phyloP scores from a whole-genome alignment of 2,329 filamentous ascomycete species.

The Fusarium annulatum region DNA sequence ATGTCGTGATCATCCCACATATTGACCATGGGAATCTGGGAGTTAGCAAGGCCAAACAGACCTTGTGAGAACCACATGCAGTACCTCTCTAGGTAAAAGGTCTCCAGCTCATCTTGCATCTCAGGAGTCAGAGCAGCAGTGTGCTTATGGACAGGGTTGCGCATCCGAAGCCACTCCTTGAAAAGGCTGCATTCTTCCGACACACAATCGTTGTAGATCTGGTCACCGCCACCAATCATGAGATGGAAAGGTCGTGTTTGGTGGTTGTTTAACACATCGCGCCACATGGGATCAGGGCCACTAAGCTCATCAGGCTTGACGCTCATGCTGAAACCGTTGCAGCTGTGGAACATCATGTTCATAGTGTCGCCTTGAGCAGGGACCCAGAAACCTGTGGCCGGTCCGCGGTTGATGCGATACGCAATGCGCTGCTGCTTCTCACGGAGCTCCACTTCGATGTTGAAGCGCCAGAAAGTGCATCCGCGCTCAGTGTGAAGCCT shows the following conservation, averaged over 20 bases:
- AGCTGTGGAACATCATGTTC: conserved; percentile 99
- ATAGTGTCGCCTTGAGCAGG: conserved; percentile 85
- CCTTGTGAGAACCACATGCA: conserved; percentile 97
- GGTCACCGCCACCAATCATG: conserved; percentile 97
- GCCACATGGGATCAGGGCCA: conserved; percentile 96
- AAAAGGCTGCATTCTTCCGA: conserved; percentile 81
- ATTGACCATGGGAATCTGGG: conserved; percentile 98
- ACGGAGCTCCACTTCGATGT: conserved; percentile 88
- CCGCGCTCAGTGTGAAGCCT: conserved; percentile 87
- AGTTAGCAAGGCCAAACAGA: conserved; percentile 89
- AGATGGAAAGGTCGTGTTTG: conserved; percentile 95
- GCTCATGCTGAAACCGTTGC: conserved; percentile 91
- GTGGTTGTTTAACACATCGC: conserved; percentile 92
- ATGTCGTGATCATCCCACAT: conserved; percentile 97
- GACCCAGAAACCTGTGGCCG: conserved; percentile 93
- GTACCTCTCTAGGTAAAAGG: conserved; percentile 89
- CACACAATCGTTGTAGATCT: conserved; percentile 93
- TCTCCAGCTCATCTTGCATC: conserved; percentile 89
- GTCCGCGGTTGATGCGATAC: conserved; percentile 94
- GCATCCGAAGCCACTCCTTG: conserved; percentile 84
- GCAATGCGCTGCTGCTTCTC: conserved; percentile 85
- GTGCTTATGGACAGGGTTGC: conserved; percentile 83
- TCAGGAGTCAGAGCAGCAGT: conserved; percentile 79
- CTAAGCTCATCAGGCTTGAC: conserved; percentile 84
- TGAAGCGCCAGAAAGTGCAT: conserved; percentile 97